Base-by-base conservation (phyloP, 352 stramenopile genomes). In the Peronospora destructor region DNA sequence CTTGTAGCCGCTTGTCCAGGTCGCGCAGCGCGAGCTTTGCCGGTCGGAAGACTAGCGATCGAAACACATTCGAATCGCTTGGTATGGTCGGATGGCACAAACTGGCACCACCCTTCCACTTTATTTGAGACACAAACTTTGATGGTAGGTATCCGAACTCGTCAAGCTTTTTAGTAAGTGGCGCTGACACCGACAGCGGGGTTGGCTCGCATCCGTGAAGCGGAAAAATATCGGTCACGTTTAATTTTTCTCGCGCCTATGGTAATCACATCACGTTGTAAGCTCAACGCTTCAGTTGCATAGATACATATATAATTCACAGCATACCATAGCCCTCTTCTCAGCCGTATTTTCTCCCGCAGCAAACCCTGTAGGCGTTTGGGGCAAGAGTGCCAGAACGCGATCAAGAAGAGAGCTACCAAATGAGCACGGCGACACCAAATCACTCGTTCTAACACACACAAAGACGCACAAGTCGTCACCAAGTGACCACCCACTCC, bases 1-100 rank as follows among this genome's bases (percentile, higher is more conserved):
- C 61, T 53, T 87, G 76, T 14, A 91, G 59, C 2, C 74, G 63
- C 39, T 73, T 84, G 45, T 87, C 76, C 12, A 91, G 55, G 45
- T 91, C 76, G 9, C 75, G 71, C 6, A 91, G 59, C 23, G 80
- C 80, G 5, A 85, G 51, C 42, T 88, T 86, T 14, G 80, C 73
- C 8, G 79, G 68, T 30, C 64, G 50, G 28, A 85, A 82, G 2
- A 69, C 75, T 16, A 88, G 56, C 9, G 76, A 84, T n/a, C 74
- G 66, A 59, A 91, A 86, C 2, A 71, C 66, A 44, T 69, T 80
- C 19, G 63, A 65, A 6, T 66, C 69, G 19, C 59, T 68, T 1
- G 63, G 58, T 16, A 66, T 64, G 6, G 60, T 63, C 7, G 75
- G 61, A 56, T 88, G 80, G 23, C 75, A 87, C 19, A 91, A 53